Conservation (phyloP, 352 stramenopile genomes). For the Globisporangium takayamanum region DNA sequence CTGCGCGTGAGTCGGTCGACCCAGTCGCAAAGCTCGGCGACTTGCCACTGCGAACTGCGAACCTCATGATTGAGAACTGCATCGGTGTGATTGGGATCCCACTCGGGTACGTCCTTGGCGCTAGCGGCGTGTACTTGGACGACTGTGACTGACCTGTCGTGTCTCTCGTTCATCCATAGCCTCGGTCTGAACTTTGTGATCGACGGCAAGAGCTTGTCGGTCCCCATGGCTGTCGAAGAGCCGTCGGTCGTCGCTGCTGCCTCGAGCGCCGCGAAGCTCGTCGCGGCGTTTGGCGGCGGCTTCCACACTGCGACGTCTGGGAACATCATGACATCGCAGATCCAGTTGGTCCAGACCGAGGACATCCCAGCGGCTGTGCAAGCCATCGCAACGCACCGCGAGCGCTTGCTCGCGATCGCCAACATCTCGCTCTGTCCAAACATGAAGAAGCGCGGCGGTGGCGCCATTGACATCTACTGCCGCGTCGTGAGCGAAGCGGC, state of each 20-base stretch:
- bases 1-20: slow-evolving; percentile 17
- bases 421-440: slow-evolving; percentile 77
- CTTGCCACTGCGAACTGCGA: slow-evolving; percentile 67
- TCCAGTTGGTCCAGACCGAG: slow-evolving; percentile 71
- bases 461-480: slow-evolving; percentile 74
- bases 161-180: slow-evolving; percentile 11
- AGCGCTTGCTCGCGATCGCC: slow-evolving; percentile 54
- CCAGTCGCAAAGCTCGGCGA: slow-evolving; percentile 51
- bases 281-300: slow-evolving; percentile 59
- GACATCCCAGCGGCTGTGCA: slow-evolving; percentile 49
- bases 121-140: not conserved
- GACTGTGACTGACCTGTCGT: not conserved
- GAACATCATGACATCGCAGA: slow-evolving; percentile 87
- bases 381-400: slow-evolving; percentile 43
- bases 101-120: slow-evolving; percentile 39
- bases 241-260: slow-evolving; percentile 80
- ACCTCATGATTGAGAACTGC: slow-evolving; percentile 89
- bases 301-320: slow-evolving; percentile 68
- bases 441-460: slow-evolving; percentile 84
- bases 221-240: slow-evolving; percentile 85
- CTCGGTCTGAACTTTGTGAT: slow-evolving; percentile 85
- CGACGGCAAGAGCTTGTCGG: slow-evolving; percentile 66
- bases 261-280: slow-evolving; percentile 78
- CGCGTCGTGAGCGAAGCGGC: slow-evolving; percentile 58
- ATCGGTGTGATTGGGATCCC: slow-evolving; percentile 81